A percentile compares a stretch with the other conserved stretches of the same genome.
These are phyloP conservation scores for Nothomitra cinnamomea DNA, from an alignment of 2,329 filamentous ascomycete genomes.

Conservation along the genomic window DNA sequence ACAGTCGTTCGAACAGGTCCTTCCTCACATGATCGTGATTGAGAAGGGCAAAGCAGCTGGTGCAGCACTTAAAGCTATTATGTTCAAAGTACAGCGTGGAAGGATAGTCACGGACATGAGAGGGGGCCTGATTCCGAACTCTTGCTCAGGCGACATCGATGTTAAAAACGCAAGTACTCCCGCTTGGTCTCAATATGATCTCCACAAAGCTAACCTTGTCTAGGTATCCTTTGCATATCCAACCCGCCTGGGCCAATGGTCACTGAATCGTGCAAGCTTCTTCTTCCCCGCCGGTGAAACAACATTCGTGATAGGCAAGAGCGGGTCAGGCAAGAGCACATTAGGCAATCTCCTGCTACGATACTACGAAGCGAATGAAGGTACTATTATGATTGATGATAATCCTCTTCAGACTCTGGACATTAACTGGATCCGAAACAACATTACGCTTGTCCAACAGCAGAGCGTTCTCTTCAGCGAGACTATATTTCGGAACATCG, in stretches of 20 bases:
- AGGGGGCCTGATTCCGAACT: constrained; percentile 19
- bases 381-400: constrained; percentile 53
- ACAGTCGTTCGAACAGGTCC: constrained; percentile 53
- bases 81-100: constrained; percentile 17
- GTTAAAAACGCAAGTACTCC: constrained; percentile 43
- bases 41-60: constrained; percentile 67
- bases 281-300: constrained; percentile 55
- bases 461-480: constrained; percentile 67
- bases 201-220: constrained; percentile 8
- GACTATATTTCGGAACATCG: constrained; percentile 60
- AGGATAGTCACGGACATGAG: constrained; percentile 16
- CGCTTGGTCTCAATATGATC: neutral
- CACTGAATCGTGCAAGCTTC: constrained; percentile 46
- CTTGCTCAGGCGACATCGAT: constrained; percentile 50
- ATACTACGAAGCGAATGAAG: constrained; percentile 52
- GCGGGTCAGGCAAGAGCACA: constrained; percentile 87
- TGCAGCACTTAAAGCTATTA: constrained; percentile 36
- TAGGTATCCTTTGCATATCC: constrained; percentile 76
- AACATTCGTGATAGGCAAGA: constrained; percentile 69
- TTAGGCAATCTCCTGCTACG: constrained; percentile 62
- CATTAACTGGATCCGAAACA: constrained; percentile 54
- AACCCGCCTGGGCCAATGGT: constrained; percentile 40
- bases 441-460: constrained; percentile 71
- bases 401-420: constrained; percentile 43
- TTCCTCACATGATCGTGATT: constrained; percentile 62